Base-by-base conservation (phyloP, 345 rosid genomes). In the Isatis tinctoria region DNA sequence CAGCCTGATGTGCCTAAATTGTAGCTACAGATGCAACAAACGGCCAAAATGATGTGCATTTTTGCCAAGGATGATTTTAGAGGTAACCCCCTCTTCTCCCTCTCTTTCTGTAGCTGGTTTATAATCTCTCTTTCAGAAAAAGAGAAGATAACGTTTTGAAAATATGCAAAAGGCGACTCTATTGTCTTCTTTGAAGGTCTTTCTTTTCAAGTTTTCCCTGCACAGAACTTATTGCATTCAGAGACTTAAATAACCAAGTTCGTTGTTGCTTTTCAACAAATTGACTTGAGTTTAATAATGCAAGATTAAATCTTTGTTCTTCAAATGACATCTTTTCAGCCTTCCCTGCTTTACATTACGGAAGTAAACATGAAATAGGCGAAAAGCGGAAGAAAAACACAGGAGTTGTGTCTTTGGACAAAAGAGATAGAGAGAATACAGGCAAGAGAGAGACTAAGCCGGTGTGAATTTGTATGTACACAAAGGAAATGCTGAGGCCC, bases 381-480 rank as follows among this genome's bases (percentile, higher is more conserved):
- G 10, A 40, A 10, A 61, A 53, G 65, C 36, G 10, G 14, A 57
- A 27, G 41, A 67, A 28, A 68, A 69, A 62, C 74, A 76, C 70
- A 45, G 33, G 65, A 33, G 41, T 11, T 47, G 27, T 64, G 37
- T 49, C 72, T 48, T 10, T 40, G 28, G 39, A 64, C 62, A 45
- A 26, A 11, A 28, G 62, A n/a, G 51, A 59, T 33, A 12, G 20
- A 17, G 33, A 35, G 32, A 43, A 67, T 5, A 52, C 48, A 52
- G 10, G 18, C 28, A 47, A 71, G 7, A 37, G 60, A 60, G n/a
- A 68, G 24, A 48, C 12, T 20, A 13, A 36, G 65, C 43, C 49
- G 3, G 58, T 44, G 76, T 56, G 67, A 65, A 70, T 44, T n/a
- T 71, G 62, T 70, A 77, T 77, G 67, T 70, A 77, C 76, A 65